phyloP scores from a whole-genome alignment of 2,329 filamentous ascomycete genomes.

The Pestalotiopsis sp. region DNA sequence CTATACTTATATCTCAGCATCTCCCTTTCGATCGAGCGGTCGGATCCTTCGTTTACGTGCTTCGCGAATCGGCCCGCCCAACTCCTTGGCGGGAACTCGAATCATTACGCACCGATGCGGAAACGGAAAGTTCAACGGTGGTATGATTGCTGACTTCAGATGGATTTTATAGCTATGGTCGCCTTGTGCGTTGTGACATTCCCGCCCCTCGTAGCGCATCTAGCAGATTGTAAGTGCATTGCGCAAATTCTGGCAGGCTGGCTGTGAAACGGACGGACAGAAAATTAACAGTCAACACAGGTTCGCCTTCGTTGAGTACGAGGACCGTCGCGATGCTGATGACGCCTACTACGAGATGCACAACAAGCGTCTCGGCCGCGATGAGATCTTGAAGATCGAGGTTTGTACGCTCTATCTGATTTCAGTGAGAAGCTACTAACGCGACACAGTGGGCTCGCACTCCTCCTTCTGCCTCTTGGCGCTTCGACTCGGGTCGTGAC shows the following conservation, averaged over 20 bases:
- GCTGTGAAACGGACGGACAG: slow-evolving; percentile 14
- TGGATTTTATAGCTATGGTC: slow-evolving; percentile 79
- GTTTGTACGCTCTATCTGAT: slow-evolving; percentile 52
- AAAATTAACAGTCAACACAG: slow-evolving; percentile 40
- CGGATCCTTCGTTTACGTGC: slow-evolving; percentile 33
- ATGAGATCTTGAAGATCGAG: slow-evolving; percentile 97
- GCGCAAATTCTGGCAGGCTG: neutral
- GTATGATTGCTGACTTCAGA: slow-evolving; percentile 46
- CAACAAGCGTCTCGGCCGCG: slow-evolving; percentile 95
- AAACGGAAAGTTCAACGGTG: slow-evolving; percentile 28
- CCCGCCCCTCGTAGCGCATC: slow-evolving; percentile 92
- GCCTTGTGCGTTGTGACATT: slow-evolving; percentile 97
- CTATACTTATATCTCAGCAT: slow-evolving; percentile 34
- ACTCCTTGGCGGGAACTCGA: slow-evolving; percentile 34
- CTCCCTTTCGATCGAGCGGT: slow-evolving; percentile 50
- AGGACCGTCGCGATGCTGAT: slow-evolving; percentile 96
- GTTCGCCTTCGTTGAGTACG: slow-evolving; percentile 99
- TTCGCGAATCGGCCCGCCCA: slow-evolving; percentile 39
- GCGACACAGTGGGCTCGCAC: slow-evolving; percentile 89
- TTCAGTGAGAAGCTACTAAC: slow-evolving; percentile 19
- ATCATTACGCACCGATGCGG: slow-evolving; percentile 34
- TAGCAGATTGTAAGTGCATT: slow-evolving; percentile 83
- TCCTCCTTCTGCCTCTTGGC: slow-evolving; percentile 96
- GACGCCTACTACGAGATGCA: slow-evolving; percentile 99
- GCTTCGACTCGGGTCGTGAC: slow-evolving; percentile 90